These are phyloP conservation scores for Daldinia loculata DNA, from an alignment of 495 filamentous ascomycete genomes.

Conservation along the genomic window DNA sequence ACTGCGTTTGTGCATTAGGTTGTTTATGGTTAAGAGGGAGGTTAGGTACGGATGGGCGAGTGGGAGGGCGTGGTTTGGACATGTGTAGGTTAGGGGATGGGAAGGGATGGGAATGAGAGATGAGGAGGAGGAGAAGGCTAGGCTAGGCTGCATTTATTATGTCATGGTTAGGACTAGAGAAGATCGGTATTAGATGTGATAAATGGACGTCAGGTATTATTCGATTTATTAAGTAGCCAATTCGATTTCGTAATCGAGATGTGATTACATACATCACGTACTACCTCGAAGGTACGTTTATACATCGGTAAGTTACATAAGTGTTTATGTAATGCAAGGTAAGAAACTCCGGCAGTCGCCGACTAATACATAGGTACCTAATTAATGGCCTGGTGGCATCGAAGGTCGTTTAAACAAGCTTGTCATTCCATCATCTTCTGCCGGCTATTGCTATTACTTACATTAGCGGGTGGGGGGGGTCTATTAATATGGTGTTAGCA, in stretches of 20 bases:
- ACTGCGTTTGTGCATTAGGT: neutral
- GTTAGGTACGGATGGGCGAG: conserved; percentile 3
- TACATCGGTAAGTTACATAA: neutral
- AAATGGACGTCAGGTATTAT: neutral
- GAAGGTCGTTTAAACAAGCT: conserved; percentile 23
- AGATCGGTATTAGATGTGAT: neutral
- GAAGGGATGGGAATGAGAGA: neutral
- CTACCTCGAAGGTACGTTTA: neutral
- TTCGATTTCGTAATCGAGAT: neutral
- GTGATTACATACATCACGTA: neutral
- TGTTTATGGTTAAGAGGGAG: too few relatives aligned
- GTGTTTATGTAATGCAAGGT: neutral
- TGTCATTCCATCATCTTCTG: conserved; percentile 21
- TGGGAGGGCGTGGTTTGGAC: conserved; percentile 11
- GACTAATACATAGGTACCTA: conserved; percentile 2
- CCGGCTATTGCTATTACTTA: conserved; percentile 12
- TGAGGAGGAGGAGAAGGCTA: too few relatives aligned
- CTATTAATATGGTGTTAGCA: too few relatives aligned
- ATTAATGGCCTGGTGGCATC: neutral
- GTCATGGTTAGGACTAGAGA: too few relatives aligned
- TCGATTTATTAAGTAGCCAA: neutral
- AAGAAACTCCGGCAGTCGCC: conserved; percentile 30
- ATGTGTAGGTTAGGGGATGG: conserved; percentile 13
- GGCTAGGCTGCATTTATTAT: too few relatives aligned
- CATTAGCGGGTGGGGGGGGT: too few relatives aligned